A percentile compares a stretch with the other conserved stretches of the same genome.
Evolutionary conservation across 2,329 filamentous ascomycete species (phyloP).

Genomic region (Ceratocystis harringtonii): DNA sequence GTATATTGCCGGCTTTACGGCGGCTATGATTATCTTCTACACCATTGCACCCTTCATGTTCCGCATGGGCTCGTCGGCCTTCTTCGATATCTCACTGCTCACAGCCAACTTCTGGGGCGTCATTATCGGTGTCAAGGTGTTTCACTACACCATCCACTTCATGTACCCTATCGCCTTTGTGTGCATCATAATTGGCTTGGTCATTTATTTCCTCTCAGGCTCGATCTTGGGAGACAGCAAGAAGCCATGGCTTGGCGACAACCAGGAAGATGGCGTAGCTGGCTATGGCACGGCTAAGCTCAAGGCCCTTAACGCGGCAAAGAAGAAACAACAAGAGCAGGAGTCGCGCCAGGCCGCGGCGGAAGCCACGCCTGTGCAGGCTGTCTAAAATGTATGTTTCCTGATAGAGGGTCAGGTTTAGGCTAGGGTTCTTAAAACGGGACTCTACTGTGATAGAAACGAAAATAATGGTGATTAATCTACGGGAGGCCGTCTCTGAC

Average conservation of each 20-base stretch:
- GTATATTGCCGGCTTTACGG: constrained; percentile 80
- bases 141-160: constrained; percentile 66
- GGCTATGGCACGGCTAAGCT: constrained; percentile 77
- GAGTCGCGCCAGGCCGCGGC: not conserved
- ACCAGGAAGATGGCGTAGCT: constrained; percentile 66
- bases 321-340: constrained; percentile 11
- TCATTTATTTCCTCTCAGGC: constrained; percentile 76
- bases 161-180: constrained; percentile 95
- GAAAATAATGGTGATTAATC: not conserved
- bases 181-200: constrained; percentile 70
- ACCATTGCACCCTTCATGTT: constrained; percentile 72
- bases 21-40: constrained; percentile 76
- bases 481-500: not conserved
- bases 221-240: constrained; percentile 69
- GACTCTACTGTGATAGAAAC: not conserved
- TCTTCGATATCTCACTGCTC: constrained; percentile 89
- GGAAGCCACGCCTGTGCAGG: not conserved
- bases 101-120: constrained; percentile 97
- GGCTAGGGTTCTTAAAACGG: not conserved
- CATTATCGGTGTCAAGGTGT: constrained; percentile 78
- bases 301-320: constrained; percentile 47
- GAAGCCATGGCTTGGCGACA: constrained; percentile 87
- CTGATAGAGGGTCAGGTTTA: not conserved
- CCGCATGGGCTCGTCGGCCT: constrained; percentile 78
- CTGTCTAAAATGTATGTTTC: not conserved